phyloP scores from a whole-genome alignment of 495 filamentous ascomycete species.

The Lasiosphaeria hispida region DNA sequence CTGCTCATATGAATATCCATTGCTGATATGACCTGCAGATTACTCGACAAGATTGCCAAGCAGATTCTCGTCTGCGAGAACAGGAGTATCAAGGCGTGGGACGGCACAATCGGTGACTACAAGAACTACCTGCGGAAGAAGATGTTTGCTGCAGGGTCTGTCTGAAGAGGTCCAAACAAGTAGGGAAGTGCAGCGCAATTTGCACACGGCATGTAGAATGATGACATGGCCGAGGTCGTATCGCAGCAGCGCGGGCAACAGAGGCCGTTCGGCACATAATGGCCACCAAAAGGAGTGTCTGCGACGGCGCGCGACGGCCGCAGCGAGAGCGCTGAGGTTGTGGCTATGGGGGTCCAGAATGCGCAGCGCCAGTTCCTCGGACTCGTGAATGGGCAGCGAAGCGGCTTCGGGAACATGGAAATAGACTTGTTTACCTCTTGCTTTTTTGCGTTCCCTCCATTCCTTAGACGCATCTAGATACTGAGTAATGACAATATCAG shows the following conservation, averaged over 20 bases:
- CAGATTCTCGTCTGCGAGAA: slow-evolving; percentile 99
- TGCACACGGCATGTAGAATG: background rate
- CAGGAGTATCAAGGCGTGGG: slow-evolving; percentile 85
- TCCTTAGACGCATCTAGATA: slow-evolving; percentile 22
- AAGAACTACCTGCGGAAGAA: slow-evolving; percentile 99
- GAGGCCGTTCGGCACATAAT: too few relatives aligned
- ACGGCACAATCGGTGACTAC: slow-evolving; percentile 86
- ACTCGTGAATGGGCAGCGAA: slow-evolving; percentile 5
- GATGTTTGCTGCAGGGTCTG: slow-evolving; percentile 69
- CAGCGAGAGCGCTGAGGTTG: too few relatives aligned
- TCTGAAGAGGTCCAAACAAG: slow-evolving; percentile 41
- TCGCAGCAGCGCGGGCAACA: too few relatives aligned
- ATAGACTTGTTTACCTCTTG: slow-evolving; percentile 20
- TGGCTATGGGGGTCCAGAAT: too few relatives aligned
- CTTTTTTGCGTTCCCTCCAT: slow-evolving; percentile 13
- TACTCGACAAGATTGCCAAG: slow-evolving; percentile 99
- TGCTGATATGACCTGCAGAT: slow-evolving; percentile 47
- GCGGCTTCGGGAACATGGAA: background rate
- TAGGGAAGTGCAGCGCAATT: background rate
- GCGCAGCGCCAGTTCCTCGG: background rate
- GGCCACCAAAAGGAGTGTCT: too few relatives aligned
- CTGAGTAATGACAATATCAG: slow-evolving; percentile 22
- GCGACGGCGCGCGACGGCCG: too few relatives aligned
- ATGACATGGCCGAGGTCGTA: background rate
- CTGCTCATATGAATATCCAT: background rate